Conservation (phyloP, 805 yeast species). For the Wickerhamomyces sydowiorum region DNA sequence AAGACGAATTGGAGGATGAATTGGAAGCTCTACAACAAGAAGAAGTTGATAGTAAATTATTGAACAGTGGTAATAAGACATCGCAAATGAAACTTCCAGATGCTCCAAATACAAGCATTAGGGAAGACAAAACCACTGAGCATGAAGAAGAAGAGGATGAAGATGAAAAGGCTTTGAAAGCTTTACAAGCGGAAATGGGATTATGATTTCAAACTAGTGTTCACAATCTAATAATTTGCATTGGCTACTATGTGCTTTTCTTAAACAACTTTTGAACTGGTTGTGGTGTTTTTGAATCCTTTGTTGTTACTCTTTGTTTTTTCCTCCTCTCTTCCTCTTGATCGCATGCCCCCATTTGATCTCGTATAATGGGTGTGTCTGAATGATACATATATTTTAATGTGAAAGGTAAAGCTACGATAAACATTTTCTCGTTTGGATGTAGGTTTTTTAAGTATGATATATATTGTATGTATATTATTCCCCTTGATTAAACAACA, state of each 20-base stretch:
- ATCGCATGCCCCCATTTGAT: too few relatives aligned
- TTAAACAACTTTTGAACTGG: not conserved
- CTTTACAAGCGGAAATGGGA: slow-evolving; percentile 84
- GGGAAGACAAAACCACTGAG: slow-evolving; percentile 14
- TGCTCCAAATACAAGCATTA: slow-evolving; percentile 33
- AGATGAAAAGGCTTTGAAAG: slow-evolving; percentile 76
- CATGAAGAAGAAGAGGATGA: slow-evolving; percentile 53
- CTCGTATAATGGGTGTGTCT: too few relatives aligned
- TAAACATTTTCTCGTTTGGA: too few relatives aligned
- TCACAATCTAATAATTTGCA: not conserved
- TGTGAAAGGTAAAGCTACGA: too few relatives aligned
- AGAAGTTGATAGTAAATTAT: slow-evolving; percentile 55
- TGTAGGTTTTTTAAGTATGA: too few relatives aligned
- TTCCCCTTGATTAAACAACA: too few relatives aligned
- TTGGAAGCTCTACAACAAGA: slow-evolving; percentile 84
- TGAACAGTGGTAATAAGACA: slow-evolving; percentile 31
- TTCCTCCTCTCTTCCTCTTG: too few relatives aligned
- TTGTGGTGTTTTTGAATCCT: too few relatives aligned
- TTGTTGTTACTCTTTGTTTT: too few relatives aligned
- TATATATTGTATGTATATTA: too few relatives aligned
- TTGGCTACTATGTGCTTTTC: not conserved
- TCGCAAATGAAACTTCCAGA: slow-evolving; percentile 36
- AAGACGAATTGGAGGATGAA: slow-evolving; percentile 93
- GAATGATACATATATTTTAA: too few relatives aligned
- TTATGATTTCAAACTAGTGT: slow-evolving; percentile 40